Percentiles rank a stretch among this genome's conserved stretches.
phyloP scores from a whole-genome alignment of 345 rosid species.

The Viola odorata region DNA sequence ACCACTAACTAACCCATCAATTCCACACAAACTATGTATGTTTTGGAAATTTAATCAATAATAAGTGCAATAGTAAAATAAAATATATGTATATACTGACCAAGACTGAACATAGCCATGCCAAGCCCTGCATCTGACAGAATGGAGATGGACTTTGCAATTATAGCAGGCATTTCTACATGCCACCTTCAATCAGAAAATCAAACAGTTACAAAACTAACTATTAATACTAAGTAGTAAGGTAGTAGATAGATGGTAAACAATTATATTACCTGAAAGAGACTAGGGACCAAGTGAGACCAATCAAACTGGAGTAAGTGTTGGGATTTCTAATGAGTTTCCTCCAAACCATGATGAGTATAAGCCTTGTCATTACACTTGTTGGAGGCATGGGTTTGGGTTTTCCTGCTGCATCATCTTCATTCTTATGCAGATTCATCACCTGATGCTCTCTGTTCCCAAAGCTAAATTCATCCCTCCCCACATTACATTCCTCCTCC shows the following conservation, averaged over 20 bases:
- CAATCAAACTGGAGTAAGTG: constrained; percentile 91
- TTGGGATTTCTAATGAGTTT: constrained; percentile 98
- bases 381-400: constrained; percentile 86
- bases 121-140: constrained; percentile 99
- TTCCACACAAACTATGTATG: background rate
- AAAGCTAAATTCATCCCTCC: constrained; percentile 79
- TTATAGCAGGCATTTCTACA: constrained; percentile 86
- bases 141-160: constrained; percentile 93
- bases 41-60: too few relatives aligned
- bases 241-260: background rate
- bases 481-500: constrained; percentile 45
- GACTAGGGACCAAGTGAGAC: constrained; percentile 85
- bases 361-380: constrained; percentile 97
- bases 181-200: constrained; percentile 59
- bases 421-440: constrained; percentile 41
- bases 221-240: constrained; percentile 8
- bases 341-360: constrained; percentile 98
- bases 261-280: constrained; percentile 55
- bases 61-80: too few relatives aligned
- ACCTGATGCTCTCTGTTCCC: constrained; percentile 64
- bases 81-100: constrained; percentile 80
- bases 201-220: background rate
- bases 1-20: constrained; percentile 13
- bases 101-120: constrained; percentile 99
- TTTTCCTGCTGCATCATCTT: constrained; percentile 49